Evolutionary conservation across 139 green algal species (phyloP).

Genomic region (Volvox africanus): DNA sequence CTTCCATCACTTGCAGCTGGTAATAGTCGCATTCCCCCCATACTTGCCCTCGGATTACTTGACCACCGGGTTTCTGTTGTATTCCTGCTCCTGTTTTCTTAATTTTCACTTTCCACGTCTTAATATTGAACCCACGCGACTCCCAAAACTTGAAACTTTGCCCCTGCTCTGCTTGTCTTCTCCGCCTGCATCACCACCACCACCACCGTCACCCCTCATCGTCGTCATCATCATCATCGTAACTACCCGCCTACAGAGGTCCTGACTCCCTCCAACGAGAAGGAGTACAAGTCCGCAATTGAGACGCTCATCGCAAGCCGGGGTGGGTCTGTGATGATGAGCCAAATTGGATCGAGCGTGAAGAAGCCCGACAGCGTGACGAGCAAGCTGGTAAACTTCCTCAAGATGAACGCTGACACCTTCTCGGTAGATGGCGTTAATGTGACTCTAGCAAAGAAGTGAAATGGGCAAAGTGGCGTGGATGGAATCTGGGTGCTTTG

Average conservation of each 20-base stretch:
- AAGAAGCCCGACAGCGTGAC: not conserved
- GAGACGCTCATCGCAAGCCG: not conserved
- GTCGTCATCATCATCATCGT: not conserved
- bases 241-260: not conserved
- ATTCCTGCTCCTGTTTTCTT: too few species aligned
- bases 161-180: not conserved
- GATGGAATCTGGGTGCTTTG: too few species aligned
- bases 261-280: not conserved
- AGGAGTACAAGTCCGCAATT: conserved; percentile 17
- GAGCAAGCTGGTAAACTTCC: not conserved
- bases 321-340: not conserved
- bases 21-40: too few species aligned
- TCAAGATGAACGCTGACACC: not conserved
- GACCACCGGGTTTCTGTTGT: too few species aligned
- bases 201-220: too few species aligned
- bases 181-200: not conserved
- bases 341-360: not conserved
- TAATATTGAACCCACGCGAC: not conserved
- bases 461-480: too few species aligned
- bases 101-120: too few species aligned
- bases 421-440: not conserved
- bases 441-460: conserved; percentile 1
- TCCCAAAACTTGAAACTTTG: not conserved
- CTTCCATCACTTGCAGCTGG: too few species aligned
- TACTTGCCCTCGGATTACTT: too few species aligned